A percentile compares a stretch with the other conserved stretches of the same genome.
These are phyloP conservation scores for Backusella liffmaniae DNA, from an alignment of 192 early-diverging fungal species.

Conservation along the genomic window DNA sequence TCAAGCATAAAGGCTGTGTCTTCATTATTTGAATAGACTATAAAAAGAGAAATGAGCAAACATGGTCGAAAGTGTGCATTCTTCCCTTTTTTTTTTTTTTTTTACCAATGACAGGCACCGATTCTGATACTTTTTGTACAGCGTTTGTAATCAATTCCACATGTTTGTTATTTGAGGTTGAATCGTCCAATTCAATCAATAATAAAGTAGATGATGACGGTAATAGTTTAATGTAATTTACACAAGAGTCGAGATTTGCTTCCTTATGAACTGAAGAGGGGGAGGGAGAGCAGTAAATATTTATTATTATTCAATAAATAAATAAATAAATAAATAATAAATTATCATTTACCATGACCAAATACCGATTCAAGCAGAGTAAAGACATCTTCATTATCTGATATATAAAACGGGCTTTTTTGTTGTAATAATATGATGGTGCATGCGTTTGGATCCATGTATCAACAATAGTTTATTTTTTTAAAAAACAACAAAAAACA, in stretches of 20 bases:
- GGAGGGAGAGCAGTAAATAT: background rate
- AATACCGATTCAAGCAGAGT: background rate
- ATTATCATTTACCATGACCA: constrained; percentile 12
- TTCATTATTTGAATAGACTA: constrained; percentile 24
- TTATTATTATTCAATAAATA: background rate
- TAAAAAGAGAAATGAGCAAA: background rate
- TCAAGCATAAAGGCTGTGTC: constrained; percentile 29
- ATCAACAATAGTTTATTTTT: background rate
- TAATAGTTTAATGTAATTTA: constrained; percentile 12
- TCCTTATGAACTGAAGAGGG: background rate
- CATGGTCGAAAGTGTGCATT: background rate
- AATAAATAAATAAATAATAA: background rate
- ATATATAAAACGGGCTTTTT: constrained; percentile 3
- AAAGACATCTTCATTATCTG: constrained; percentile 1
- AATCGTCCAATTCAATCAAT: constrained; percentile 11
- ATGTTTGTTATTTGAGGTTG: background rate
- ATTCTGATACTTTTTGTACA: background rate
- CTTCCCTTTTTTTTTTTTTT: background rate
- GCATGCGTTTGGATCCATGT: constrained; percentile 8
- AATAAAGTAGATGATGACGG: constrained; percentile 11
- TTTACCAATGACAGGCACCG: constrained; percentile 14
- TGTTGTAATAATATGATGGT: constrained; percentile 13
- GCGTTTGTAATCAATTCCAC: constrained; percentile 7
- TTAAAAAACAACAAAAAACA: too few species aligned
- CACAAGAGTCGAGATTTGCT: constrained; percentile 12